Evolutionary conservation across 1,284 basidiomycete genomes (phyloP), one percentile per base, ranked within the genome.

Genomic region (Cystobasidium sp.): DNA sequence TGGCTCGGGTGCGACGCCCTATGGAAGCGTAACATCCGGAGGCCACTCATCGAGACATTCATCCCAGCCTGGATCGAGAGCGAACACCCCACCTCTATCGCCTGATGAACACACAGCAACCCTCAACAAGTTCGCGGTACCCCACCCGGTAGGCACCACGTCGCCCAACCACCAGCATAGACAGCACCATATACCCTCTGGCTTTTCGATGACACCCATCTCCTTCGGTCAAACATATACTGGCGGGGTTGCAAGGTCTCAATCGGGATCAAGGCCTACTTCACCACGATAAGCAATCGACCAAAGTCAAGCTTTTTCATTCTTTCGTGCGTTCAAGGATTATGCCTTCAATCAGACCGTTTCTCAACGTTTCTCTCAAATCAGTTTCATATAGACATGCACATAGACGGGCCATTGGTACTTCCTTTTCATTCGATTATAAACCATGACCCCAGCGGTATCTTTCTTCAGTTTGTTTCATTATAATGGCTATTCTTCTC

Each of bases 131-230:
- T 71, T 71, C 43, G 69, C 69, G 10, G 69, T 64, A 37, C 69
- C 69, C 24, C 31, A 49, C 12, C 55, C 66, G 18, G 59, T 56
- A 24, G 49, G 58, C 7, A 22, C 44, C 14, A 63, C 69, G 41
- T 64, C 49, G 8, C 49, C 49, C 14, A 49, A 39, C 3, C 46
- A 58, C 43, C 62, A 73, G 52, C 70, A 73, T 55, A 31, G 52
- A 18, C 70, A 65, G 24, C 62, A 59, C 31, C 52, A 73, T 49
- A 37, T 65, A 12, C 53, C 70, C 12, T 8, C 31, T 39, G 70
- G 70, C 20, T 73, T 73, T 43, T 73, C 70, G 53, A 73, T 73
- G 70, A 73, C 70, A 39, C 70, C 70, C 4, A 73, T 73, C 43
- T 65, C 62, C n/a, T 73, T 65, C 20, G 70, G 70, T 22, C 70